Base-by-base conservation (phyloP, 192 early-diverging fungal genomes). In the Coemansia sp. region DNA sequence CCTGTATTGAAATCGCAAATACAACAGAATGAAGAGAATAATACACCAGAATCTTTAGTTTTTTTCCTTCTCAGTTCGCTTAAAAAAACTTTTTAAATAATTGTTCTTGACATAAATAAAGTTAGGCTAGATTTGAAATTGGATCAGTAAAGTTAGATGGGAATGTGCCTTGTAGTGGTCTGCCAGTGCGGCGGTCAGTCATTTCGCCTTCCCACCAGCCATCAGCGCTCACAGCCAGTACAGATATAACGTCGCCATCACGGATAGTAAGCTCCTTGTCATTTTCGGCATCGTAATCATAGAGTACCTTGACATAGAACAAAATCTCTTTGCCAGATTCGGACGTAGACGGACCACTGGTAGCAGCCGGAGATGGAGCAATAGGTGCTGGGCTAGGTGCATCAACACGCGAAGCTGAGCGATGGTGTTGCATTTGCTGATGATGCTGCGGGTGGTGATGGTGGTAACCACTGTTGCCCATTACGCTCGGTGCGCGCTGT, bases 191-290 rank as follows among this genome's bases (percentile, higher is more conserved):
- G 12, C 67, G 74, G 41, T 78, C 84, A 15, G 76, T 85, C 61
- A 78, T 65, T 45, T 85, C 80, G 63, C 84, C 84, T 9, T 82
- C 80, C 84, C 84, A 85, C 84, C 84, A 85, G 12, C 84, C 84
- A 38, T 85, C 84, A 11, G 75, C 70, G 36, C 74, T 78, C 32
- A 77, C 75, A 3, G 73, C 71, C 17, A 85, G 53, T 0, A 85
- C 84, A 1, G 84, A 78, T 12, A 85, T 80, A 27, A 85, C 72
- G 27, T 74, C 72, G 23, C 80, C 77, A 31, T 85, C 76, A 0
- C 65, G 61, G 10, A 85, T 79, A 9, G 77, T 55, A 42, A 85
- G 68, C 63, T 85, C 84, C 61, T 72, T 81, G 17, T 69, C 69
- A 41, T 76, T 74, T 21, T 85, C 84, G 0, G 84, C 76, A 38